phyloP scores from a whole-genome alignment of 345 rosid genomes.

The Brassica carinata region DNA sequence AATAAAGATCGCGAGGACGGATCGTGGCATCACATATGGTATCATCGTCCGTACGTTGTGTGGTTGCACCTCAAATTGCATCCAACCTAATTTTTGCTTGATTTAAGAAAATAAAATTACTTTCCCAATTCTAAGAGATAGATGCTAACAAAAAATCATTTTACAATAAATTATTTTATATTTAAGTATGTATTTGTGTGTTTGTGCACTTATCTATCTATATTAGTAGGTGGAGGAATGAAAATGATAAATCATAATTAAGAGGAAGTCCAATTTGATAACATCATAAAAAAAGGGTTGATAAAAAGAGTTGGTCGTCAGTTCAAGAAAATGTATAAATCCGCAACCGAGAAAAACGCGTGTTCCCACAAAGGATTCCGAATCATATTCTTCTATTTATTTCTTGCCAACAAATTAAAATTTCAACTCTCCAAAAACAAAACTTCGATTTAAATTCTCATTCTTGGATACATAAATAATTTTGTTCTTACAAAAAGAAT shows the following conservation, averaged over 20 bases:
- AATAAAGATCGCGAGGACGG: constrained; percentile 22
- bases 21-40: constrained; percentile 19
- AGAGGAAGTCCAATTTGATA: too few relatives aligned
- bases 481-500: neutral
- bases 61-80: neutral
- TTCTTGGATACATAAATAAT: too few relatives aligned
- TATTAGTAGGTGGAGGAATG: constrained; percentile 7
- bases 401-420: constrained; percentile 2
- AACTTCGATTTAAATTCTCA: too few relatives aligned
- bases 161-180: neutral
- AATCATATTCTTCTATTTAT: constrained; percentile 26
- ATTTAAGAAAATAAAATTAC: neutral
- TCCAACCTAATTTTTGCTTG: neutral
- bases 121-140: neutral
- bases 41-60: neutral
- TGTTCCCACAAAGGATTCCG: constrained; percentile 35
- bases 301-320: constrained; percentile 16
- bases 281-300: neutral
- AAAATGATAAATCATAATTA: neutral
- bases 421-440: neutral
- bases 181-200: neutral
- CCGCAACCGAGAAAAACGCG: constrained; percentile 23
- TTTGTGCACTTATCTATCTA: neutral
- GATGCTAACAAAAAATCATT: neutral
- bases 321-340: neutral